Evolutionary conservation across 1,139 yeast genomes (phyloP), one percentile per base, ranked within the genome.

Genomic region (Candida freyschussii): DNA sequence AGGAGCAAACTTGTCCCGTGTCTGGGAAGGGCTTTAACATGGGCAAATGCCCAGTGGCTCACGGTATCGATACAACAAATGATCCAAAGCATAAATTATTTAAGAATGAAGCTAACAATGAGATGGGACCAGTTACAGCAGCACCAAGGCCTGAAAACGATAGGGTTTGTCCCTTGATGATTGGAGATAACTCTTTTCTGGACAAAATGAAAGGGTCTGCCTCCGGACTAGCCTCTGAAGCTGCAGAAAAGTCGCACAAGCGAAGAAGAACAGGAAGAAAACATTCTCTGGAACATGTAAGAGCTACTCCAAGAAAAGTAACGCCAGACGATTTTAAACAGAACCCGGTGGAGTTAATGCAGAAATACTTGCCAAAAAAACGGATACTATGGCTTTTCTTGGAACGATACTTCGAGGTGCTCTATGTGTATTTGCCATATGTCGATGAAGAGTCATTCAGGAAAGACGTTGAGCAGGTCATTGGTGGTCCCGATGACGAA

Each of bases 401-500:
- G 22, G 64, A 63, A 31, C 41, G 68, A 33, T 63, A 57, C 36
- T 65, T 65, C 37, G 63, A 61, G 5, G 53, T 57, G 13, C 36
- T 63, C n/a, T 64, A 63, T 36, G 41, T 60, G n/a, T 63, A 62
- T 37, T 46, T 63, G 41, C 69, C 69, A 3, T 63, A 53, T 36
- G 52, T 65, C 26, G 68, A 64, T 44, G 68, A 63, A 29, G 48
- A 47, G 21, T 48, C 56, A 6, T 65, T 65, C 43, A 53, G 57
- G 27, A 40, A 45, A 18, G 53, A 57, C 27, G 44, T 62, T 7
- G 43, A 45, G 5, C 35, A 47, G 7, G 57, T 62, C 7, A 52
- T 63, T 24, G 66, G 62, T 11, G 20, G 34, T 2, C 32, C 50
- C 9, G 52, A 53, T 17, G 60, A 58, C 26, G 33, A 51, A 5